Base-by-base conservation (phyloP, 1,284 basidiomycete genomes). In the Marasmius sp. region DNA sequence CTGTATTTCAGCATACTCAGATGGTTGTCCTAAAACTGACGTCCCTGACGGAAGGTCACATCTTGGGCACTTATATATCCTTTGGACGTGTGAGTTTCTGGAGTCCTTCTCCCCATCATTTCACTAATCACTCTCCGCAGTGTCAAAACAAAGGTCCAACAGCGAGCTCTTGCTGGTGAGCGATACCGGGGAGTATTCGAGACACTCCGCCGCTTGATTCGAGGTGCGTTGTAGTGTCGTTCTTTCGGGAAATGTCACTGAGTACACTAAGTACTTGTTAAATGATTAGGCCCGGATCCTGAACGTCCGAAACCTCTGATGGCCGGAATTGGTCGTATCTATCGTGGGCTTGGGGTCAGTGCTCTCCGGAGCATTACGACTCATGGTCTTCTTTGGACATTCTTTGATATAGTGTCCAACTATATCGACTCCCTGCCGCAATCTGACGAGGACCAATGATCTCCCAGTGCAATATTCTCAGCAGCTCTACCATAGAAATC, bases 141-240 rank as follows among this genome's bases (percentile, higher is more conserved):
- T 58, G 92, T 97, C 61, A 97, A 97, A 79, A 97, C 95, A 0
- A 95, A 95, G 72, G 84, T 96, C 39, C 94, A 97, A 72, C 91
- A 95, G 70, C 88, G 95, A 58, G 88, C 93, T 12, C 79, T 97
- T 39, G 90, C 93, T 4, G 91, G 91, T 50, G 85, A 89, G 65
- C 81, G 80, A 51, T 84, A 87, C 65, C 85, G 88, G 62, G 83
- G 87, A 47, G 81, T 89, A 16, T 81, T 79, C 71, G 88, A 91
- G 74, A 94, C 95, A 6, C 81, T 95, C 59, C 78, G 79, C 65
- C 86, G 92, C 36, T 82, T 97, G 51, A 81, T 95, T 61, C 82
- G 90, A 76, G 91, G 91, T 90, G 70, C 54, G 74, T 56, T 27
- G 27, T 5, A 27, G 27, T 27, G 5, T 27, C 27, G 27, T 36